Base-by-base conservation (phyloP, 2,329 filamentous ascomycete genomes). In the Exophiala spinifera region DNA sequence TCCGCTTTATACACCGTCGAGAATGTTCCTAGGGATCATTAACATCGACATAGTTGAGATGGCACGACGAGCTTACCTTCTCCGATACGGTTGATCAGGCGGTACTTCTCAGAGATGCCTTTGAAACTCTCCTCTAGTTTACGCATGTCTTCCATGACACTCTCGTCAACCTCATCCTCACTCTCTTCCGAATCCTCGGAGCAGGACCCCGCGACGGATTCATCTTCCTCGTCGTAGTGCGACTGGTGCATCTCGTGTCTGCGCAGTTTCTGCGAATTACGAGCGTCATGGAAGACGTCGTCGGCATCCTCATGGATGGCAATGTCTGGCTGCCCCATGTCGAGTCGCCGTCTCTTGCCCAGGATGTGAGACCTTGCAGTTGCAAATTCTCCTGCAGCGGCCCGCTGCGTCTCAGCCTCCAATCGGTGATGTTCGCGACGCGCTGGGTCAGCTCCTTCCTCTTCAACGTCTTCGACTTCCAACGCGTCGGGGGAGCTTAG, bases 1-100 rank as follows among this genome's bases (percentile, higher is more conserved):
- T 97, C 91, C 17, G 95, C 94, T 72, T 99, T 99, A 79, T 99
- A 99, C 11, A 99, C 94, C 1, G 94, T 97, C 0, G 94, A 97
- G 69, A 99, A 99, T 1, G 94, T 99, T 54, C 94, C 91, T 96
- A 61, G 7, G n/a, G 17, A 47, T 11, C 44, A 46, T 58, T 20
- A 65, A 57, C 15, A 42, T 31, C 42, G 39, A 52, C 31, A 39
- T 43, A 17, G 19, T 17, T 56, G 56, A 51, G 57, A 53, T 50
- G 10, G 15, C 34, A 40, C n/a, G 21, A 31, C 11, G 51, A 31
- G 55, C 64, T 53, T 73, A 91, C 91, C 94, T 81, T 99, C 94
- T 67, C 94, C 94, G 67, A 99, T 99, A 59, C 92, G 87, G 73
- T 96, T 96, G 69, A 99, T 94, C 51, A 99, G 75, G 49, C 91